phyloP scores from a whole-genome alignment of 192 early-diverging fungal species.

The Backusella australiensis region DNA sequence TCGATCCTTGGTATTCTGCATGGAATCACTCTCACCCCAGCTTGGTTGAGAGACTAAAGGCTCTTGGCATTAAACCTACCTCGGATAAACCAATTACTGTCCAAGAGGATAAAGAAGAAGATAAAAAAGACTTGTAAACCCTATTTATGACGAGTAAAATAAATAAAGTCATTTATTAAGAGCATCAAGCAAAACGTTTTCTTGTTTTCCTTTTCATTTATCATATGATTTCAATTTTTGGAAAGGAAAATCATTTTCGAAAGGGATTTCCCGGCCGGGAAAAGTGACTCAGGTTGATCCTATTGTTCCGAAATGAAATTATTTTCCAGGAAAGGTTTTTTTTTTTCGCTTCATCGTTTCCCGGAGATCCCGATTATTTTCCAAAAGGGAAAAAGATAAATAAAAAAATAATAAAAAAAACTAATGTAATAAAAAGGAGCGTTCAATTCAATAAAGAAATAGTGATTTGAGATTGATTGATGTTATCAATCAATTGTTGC shows the following conservation, averaged over 20 bases:
- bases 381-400: background rate
- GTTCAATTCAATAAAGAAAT: background rate
- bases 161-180: background rate
- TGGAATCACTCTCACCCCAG: constrained; percentile 93
- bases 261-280: background rate
- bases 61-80: constrained; percentile 39
- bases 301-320: background rate
- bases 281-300: background rate
- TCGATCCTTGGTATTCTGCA: constrained; percentile 85
- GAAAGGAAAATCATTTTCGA: background rate
- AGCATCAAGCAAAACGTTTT: background rate
- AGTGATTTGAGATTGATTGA: background rate
- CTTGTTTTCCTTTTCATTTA: background rate
- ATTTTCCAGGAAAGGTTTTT: background rate
- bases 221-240: background rate
- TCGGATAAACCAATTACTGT: constrained; percentile 18
- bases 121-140: constrained; percentile 9
- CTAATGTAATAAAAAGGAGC: background rate
- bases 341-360: background rate
- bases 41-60: constrained; percentile 81
- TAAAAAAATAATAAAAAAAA: background rate
- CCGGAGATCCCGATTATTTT: background rate
- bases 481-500: background rate
- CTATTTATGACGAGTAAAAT: background rate
- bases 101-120: background rate